Percentiles rank a stretch among this genome's conserved stretches.
These are phyloP conservation scores for Hibiscus tridactylites DNA, from an alignment of 345 rosid genomes.

Conservation along the genomic window DNA sequence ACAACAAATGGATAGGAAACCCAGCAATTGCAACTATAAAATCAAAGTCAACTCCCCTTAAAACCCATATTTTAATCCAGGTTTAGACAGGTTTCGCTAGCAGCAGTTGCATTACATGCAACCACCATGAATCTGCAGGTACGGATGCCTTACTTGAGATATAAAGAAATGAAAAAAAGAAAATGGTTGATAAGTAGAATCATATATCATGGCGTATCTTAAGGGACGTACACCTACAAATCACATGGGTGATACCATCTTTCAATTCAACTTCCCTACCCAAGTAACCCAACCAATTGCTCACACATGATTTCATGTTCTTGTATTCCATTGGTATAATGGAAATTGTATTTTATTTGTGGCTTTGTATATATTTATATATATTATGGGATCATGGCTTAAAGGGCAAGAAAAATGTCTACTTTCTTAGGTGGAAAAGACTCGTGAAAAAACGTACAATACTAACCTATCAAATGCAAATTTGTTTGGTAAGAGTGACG, in stretches of 20 bases:
- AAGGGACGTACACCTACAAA: slow-evolving; percentile 30
- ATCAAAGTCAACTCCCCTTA: slow-evolving; percentile 20
- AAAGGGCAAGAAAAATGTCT: not conserved
- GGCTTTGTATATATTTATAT: not conserved
- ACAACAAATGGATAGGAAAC: not conserved
- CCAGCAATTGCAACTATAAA: not conserved
- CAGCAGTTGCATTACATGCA: slow-evolving; percentile 13
- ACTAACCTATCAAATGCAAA: not conserved
- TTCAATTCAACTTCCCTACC: slow-evolving; percentile 5
- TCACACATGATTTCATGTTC: slow-evolving; percentile 32
- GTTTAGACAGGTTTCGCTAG: not conserved
- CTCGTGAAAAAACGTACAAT: not conserved
- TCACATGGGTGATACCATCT: slow-evolving; percentile 47
- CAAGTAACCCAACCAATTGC: slow-evolving; percentile 2
- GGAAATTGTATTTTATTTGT: not conserved
- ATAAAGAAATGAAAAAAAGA: not conserved
- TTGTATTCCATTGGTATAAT: not conserved
- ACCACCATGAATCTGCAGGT: slow-evolving; percentile 2
- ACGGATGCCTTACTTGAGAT: slow-evolving; percentile 12
- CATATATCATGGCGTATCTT: slow-evolving; percentile 33
- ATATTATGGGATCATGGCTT: not conserved
- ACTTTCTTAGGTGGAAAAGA: not conserved
- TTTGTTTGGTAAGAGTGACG: not conserved
- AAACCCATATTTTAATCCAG: not conserved
- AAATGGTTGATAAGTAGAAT: slow-evolving; percentile 5